Evolutionary conservation across 2,329 filamentous ascomycete genomes (phyloP).

Genomic region (Colletotrichum sp.): DNA sequence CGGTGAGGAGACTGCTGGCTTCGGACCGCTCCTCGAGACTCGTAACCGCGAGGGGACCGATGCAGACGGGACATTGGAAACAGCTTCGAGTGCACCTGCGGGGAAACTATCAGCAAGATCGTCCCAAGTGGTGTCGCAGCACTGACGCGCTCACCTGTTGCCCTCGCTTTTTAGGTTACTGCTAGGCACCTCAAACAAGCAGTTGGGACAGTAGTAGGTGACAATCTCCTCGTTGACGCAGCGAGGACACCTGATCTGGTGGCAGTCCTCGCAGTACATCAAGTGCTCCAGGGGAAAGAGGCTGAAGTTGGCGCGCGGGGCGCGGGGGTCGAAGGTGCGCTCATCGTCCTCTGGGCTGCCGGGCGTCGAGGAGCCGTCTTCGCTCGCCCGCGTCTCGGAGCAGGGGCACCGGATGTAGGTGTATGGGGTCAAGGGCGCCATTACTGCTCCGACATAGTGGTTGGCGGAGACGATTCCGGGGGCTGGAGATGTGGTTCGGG

Average conservation of each 20-base stretch:
- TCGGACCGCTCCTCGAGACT: constrained; percentile 66
- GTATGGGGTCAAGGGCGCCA: constrained; percentile 63
- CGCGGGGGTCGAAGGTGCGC: constrained; percentile 83
- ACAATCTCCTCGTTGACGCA: constrained; percentile 94
- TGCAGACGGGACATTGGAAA: constrained; percentile 92
- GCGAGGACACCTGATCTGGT: constrained; percentile 91
- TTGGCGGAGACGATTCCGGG: not conserved
- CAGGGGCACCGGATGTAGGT: constrained; percentile 73
- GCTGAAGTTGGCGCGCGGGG: constrained; percentile 86
- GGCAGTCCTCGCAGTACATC: constrained; percentile 96
- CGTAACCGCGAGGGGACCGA: constrained; percentile 78
- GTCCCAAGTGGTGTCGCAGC: not conserved
- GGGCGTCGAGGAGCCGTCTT: constrained; percentile 31
- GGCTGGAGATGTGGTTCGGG: not conserved
- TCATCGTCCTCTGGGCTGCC: constrained; percentile 71
- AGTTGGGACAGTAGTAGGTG: constrained; percentile 94
- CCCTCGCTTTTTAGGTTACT: constrained; percentile 92
- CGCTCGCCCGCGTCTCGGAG: constrained; percentile 48
- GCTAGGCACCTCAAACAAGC: constrained; percentile 93
- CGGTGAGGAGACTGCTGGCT: constrained; percentile 42
- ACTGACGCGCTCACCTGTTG: constrained; percentile 71
- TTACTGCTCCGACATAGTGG: constrained; percentile 29
- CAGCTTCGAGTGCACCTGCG: constrained; percentile 88
- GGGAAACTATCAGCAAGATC: constrained; percentile 1
- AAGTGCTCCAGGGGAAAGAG: constrained; percentile 93